Percentiles rank a stretch among this genome's conserved stretches.
Conservation (phyloP, 2,329 filamentous ascomycete genomes). For the Zymoseptoria tritici region DNA sequence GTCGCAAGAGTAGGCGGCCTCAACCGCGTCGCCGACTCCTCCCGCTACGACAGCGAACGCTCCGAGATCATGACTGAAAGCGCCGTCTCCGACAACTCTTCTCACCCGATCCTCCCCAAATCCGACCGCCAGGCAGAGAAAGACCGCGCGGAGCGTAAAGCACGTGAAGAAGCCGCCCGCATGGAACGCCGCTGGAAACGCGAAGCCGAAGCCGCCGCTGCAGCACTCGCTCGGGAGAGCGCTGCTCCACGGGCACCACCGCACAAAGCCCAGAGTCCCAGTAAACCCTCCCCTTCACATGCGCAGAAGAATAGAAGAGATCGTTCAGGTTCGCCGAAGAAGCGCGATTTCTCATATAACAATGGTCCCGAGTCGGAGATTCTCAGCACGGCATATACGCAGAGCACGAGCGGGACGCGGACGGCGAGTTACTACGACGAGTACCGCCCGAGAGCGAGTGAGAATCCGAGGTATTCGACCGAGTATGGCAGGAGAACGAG, state of each 20-base stretch:
- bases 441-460: constrained; percentile 25
- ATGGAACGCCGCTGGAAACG: constrained; percentile 34
- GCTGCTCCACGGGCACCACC: constrained; percentile 18
- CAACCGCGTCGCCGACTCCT: constrained; percentile 74
- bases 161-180: constrained; percentile 31
- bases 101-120: constrained; percentile 29
- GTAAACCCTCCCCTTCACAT: constrained; percentile 22
- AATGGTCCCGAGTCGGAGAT: constrained; percentile 26
- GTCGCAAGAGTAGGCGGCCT: constrained; percentile 80
- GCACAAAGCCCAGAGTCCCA: constrained; percentile 22
- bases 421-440: constrained; percentile 31
- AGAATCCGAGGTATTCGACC: constrained; percentile 19
- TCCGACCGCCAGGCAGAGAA: constrained; percentile 29
- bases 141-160: constrained; percentile 34
- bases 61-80: constrained; percentile 49
- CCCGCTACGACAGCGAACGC: constrained; percentile 64
- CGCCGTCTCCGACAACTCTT: constrained; percentile 39
- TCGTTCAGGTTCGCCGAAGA: constrained; percentile 27
- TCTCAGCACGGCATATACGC: constrained; percentile 35
- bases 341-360: constrained; percentile 30
- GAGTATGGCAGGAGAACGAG: constrained; percentile 19
- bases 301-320: constrained; percentile 19
- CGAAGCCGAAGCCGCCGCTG: constrained; percentile 35
- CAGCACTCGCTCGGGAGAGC: constrained; percentile 29
- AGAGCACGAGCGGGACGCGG: constrained; percentile 14